Conservation (phyloP, 495 filamentous ascomycete species). For the Pyronema domesticum region DNA sequence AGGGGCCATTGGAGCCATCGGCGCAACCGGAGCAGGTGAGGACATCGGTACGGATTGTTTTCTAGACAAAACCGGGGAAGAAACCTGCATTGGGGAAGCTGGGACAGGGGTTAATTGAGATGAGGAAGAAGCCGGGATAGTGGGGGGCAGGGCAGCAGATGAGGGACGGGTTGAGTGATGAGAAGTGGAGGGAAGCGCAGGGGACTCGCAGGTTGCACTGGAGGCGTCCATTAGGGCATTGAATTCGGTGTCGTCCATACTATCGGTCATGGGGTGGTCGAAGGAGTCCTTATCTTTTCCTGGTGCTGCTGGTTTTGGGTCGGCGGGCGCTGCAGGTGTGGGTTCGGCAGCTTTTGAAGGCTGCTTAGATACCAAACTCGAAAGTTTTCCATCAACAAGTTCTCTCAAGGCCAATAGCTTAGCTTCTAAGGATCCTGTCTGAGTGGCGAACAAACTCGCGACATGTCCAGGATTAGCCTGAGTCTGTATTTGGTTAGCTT, state of each 20-base stretch:
- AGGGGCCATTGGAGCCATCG: constrained; percentile 1
- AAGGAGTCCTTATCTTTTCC: not conserved
- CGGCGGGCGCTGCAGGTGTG: not conserved
- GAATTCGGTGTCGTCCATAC: constrained; percentile 1
- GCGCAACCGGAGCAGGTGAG: not conserved
- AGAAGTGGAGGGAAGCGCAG: too few relatives aligned
- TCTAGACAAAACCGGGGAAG: too few relatives aligned
- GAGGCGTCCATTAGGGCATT: not conserved
- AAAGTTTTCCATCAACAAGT: not conserved
- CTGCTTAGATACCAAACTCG: not conserved
- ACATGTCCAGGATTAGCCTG: not conserved
- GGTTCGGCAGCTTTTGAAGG: not conserved
- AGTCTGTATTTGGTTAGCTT: not conserved
- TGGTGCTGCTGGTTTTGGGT: not conserved
- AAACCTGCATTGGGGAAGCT: too few relatives aligned
- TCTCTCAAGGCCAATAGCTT: constrained; percentile 1
- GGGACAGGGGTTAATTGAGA: too few relatives aligned
- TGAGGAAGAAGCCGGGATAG: too few relatives aligned
- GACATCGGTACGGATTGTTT: too few relatives aligned
- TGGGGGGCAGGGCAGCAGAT: too few relatives aligned
- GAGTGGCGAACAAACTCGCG: not conserved
- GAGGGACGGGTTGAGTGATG: too few relatives aligned
- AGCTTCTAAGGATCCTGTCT: not conserved
- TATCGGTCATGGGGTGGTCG: not conserved
- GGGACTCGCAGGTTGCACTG: too few relatives aligned